Evolutionary conservation across 2,329 filamentous ascomycete species (phyloP).

Genomic region (Huntiella abstrusa): DNA sequence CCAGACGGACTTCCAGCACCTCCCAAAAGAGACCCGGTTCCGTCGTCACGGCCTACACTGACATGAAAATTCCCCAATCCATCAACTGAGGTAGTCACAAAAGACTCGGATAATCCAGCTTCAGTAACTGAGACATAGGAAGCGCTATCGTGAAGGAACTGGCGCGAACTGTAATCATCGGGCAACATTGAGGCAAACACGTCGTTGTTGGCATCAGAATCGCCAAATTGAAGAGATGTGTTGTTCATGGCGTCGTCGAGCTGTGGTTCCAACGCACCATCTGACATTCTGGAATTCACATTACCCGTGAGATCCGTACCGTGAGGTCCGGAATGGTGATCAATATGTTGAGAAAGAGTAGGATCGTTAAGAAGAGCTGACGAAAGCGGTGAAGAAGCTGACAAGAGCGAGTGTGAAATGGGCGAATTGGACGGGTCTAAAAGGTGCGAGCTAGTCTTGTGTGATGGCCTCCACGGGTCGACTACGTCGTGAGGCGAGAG

Average conservation of each 20-base stretch:
- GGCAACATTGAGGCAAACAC: constrained; percentile 22
- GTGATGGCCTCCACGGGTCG: neutral
- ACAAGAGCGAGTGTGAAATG: constrained; percentile 5
- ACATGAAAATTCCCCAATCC: constrained; percentile 25
- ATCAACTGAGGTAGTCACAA: constrained; percentile 24
- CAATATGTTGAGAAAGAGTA: constrained; percentile 2
- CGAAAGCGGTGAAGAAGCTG: constrained; percentile 7
- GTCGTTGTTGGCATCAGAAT: constrained; percentile 6
- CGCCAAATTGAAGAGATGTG: constrained; percentile 13
- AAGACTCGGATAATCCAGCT: constrained; percentile 21
- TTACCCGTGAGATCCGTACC: constrained; percentile 3
- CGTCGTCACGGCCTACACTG: neutral
- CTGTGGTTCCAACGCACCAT: constrained; percentile 5
- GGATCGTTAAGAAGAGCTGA: constrained; percentile 7
- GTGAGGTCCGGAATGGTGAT: neutral
- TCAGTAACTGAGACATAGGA: constrained; percentile 26
- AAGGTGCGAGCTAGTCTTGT: constrained; percentile 3
- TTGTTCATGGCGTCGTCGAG: constrained; percentile 4
- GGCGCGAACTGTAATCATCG: constrained; percentile 32
- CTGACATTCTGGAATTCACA: constrained; percentile 8
- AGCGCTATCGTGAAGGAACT: constrained; percentile 27
- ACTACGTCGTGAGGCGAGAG: neutral
- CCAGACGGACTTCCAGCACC: constrained; percentile 17
- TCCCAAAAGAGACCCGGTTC: too few species aligned
- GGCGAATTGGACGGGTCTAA: constrained; percentile 5